Conservation (phyloP, 2,329 filamentous ascomycete genomes). For the Claviceps spartinae region DNA sequence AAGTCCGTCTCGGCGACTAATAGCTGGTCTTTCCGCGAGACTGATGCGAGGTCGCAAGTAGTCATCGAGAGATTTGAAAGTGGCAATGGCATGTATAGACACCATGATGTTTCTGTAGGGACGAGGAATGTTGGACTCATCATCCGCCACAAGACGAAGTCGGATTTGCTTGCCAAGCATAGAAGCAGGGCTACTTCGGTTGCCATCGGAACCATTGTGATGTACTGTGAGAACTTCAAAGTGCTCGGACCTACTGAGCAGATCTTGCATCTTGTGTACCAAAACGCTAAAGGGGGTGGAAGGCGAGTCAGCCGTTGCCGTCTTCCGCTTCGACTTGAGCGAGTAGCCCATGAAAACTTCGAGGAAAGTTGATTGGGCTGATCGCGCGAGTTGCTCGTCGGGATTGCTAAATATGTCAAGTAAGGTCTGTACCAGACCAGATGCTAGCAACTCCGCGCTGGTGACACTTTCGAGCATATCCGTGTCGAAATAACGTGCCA, state of each 20-base stretch:
- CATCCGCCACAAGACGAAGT: conserved; percentile 76
- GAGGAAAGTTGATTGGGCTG: conserved; percentile 72
- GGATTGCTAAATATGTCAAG: conserved; percentile 69
- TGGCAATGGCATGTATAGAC: conserved; percentile 94
- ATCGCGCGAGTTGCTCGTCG: conserved; percentile 44
- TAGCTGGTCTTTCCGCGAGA: conserved; percentile 54
- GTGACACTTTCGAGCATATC: conserved; percentile 88
- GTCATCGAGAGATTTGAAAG: conserved; percentile 92
- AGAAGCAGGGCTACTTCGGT: conserved; percentile 78
- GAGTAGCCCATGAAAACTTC: conserved; percentile 80
- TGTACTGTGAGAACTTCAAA: conserved; percentile 96
- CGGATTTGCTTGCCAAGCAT: conserved; percentile 96
- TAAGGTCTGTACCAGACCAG: conserved; percentile 73
- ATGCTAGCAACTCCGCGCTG: conserved; percentile 84
- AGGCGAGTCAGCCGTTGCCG: conserved; percentile 52
- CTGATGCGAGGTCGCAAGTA: conserved; percentile 85
- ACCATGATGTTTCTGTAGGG: conserved; percentile 93
- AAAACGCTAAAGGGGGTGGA: conserved; percentile 80
- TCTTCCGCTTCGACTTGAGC: conserved; percentile 51
- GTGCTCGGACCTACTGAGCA: conserved; percentile 91
- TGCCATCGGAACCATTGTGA: conserved; percentile 80
- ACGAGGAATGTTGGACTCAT: conserved; percentile 77
- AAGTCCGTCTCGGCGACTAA: conserved; percentile 49
- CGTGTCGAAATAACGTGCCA: conserved; percentile 76
- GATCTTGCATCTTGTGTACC: conserved; percentile 86